phyloP scores from a whole-genome alignment of 208 protist species.

The Jaenimonas drosophilae region DNA sequence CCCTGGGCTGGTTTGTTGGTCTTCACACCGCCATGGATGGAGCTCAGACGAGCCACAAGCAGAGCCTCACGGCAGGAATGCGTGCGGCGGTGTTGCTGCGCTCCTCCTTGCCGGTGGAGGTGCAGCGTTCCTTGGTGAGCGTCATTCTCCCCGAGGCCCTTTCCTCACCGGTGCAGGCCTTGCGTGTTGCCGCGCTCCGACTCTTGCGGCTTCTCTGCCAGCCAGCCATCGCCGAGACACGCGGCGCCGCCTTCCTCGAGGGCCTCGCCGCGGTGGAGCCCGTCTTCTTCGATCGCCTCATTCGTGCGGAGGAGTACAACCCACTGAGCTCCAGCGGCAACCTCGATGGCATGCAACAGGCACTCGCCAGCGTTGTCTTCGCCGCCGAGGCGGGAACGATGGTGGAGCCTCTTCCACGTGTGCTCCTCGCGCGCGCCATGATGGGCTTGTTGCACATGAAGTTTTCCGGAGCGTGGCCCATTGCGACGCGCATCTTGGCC shows the following conservation, averaged over 20 bases:
- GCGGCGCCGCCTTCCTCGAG: constrained; percentile 11
- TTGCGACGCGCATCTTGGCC: constrained; percentile 46
- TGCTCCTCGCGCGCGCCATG: constrained; percentile 62
- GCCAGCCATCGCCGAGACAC: constrained; percentile 3
- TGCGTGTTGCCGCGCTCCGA: constrained; percentile 59
- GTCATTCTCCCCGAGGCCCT: constrained; percentile 65
- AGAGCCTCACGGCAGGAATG: background rate
- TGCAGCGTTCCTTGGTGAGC: constrained; percentile 39
- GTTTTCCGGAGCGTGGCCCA: constrained; percentile 62
- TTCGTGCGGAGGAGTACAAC: constrained; percentile 55
- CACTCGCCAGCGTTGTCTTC: constrained; percentile 50
- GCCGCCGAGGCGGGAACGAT: constrained; percentile 41
- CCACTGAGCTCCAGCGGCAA: constrained; percentile 56
- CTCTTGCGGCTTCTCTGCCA: constrained; percentile 59
- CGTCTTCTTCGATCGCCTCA: constrained; percentile 15
- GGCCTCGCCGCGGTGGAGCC: constrained; percentile 19
- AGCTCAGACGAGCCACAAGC: constrained; percentile 5
- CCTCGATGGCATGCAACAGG: constrained; percentile 50
- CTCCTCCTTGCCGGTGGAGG: constrained; percentile 12
- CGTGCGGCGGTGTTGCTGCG: constrained; percentile 23
- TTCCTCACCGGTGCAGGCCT: constrained; percentile 35
- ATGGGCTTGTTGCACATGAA: constrained; percentile 76
- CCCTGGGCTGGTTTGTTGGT: background rate
- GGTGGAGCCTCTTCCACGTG: constrained; percentile 29
- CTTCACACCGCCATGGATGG: background rate